A percentile compares a stretch with the other conserved stretches of the same genome.
Evolutionary conservation across 208 protist species (phyloP).

Genomic region (Naegleria fowleri): DNA sequence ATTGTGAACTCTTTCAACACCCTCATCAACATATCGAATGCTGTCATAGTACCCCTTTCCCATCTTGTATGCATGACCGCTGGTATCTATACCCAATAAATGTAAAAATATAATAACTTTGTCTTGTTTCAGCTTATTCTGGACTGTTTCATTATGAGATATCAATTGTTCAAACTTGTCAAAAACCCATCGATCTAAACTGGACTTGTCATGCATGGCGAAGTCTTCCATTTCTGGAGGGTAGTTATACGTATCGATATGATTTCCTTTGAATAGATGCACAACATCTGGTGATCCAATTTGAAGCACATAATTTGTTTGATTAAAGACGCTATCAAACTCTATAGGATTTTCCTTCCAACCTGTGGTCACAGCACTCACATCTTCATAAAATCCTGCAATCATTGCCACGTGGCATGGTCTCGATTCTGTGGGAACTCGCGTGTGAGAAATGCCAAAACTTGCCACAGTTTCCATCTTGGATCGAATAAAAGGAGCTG

Average conservation of each 20-base stretch:
- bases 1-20: background rate
- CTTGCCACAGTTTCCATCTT: background rate
- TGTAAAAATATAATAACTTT: conserved; percentile 59
- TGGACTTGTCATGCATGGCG: conserved; percentile 39
- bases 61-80: conserved; percentile 45
- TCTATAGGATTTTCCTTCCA: conserved; percentile 65
- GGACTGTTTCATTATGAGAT: background rate
- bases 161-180: conserved; percentile 38
- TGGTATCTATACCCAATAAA: conserved; percentile 61
- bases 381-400: conserved; percentile 70
- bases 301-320: conserved; percentile 43
- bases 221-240: conserved; percentile 55
- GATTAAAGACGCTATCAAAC: conserved; percentile 67
- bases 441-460: conserved; percentile 37
- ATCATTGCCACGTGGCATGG: conserved; percentile 67
- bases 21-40: background rate
- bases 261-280: conserved; percentile 49
- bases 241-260: conserved; percentile 37
- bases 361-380: conserved; percentile 57
- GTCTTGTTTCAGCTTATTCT: conserved; percentile 2
- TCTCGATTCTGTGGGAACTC: conserved; percentile 55
- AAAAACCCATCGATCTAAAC: conserved; percentile 61
- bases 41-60: background rate
- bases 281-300: conserved; percentile 62
- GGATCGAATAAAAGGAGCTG: background rate